Percentiles rank a stretch among this genome's conserved stretches.
Conservation (phyloP, 1,284 basidiomycete genomes). For the Malassezia nana region DNA sequence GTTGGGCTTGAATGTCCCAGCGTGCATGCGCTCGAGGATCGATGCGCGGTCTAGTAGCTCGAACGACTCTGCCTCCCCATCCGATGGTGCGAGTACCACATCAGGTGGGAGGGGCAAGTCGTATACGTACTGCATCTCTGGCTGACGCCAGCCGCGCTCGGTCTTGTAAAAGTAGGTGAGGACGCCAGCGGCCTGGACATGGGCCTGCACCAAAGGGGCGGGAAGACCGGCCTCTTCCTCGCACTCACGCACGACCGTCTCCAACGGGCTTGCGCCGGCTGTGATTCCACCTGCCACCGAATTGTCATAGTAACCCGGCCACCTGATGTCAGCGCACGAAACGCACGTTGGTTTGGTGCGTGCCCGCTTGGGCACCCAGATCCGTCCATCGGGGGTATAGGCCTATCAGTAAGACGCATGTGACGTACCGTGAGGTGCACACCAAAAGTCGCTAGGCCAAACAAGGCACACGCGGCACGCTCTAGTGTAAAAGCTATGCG, state of each 20-base stretch:
- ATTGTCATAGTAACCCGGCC: slow-evolving; percentile 36
- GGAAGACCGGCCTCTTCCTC: slow-evolving; percentile 79
- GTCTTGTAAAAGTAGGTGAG: slow-evolving; percentile 57
- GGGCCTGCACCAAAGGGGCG: slow-evolving; percentile 56
- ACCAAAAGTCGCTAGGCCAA: slow-evolving; percentile 78
- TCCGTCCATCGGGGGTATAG: slow-evolving; percentile 44
- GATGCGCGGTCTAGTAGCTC: slow-evolving; percentile 50
- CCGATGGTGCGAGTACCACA: slow-evolving; percentile 63
- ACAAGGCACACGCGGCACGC: slow-evolving; percentile 73
- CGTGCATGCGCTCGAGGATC: slow-evolving; percentile 31
- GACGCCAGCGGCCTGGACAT: slow-evolving; percentile 52
- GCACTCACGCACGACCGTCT: slow-evolving; percentile 79
- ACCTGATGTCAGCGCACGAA: neutral
- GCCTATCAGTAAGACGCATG: slow-evolving; percentile 18
- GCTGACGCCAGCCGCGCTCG: slow-evolving; percentile 39
- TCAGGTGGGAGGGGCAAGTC: slow-evolving; percentile 33
- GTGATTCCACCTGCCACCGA: slow-evolving; percentile 54
- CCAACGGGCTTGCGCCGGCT: slow-evolving; percentile 63
- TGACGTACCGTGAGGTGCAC: slow-evolving; percentile 62
- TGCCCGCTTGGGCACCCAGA: slow-evolving; percentile 82
- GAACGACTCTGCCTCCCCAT: slow-evolving; percentile 88
- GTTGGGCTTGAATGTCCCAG: slow-evolving; percentile 72
- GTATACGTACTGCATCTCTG: slow-evolving; percentile 42
- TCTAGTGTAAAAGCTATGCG: slow-evolving; percentile 72
- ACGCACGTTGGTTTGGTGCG: slow-evolving; percentile 74